Conservation (phyloP, 2,329 filamentous ascomycete species). For the Cladosporium sp. region DNA sequence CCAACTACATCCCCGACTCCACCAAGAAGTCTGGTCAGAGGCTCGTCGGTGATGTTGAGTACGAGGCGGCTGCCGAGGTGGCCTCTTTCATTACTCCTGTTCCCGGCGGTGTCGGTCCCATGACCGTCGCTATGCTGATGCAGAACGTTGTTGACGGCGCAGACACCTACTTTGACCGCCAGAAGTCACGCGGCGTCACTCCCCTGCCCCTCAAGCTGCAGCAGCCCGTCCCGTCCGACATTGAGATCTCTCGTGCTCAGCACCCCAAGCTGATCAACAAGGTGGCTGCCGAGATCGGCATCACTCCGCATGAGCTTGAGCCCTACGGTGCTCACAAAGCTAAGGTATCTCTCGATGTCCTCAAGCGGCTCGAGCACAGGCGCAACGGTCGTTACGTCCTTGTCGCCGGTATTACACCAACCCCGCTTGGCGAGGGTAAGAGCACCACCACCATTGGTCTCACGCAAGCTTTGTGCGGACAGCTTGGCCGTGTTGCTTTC, state of each 20-base stretch:
- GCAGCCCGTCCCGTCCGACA: slow-evolving; percentile 87
- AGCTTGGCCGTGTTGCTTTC: slow-evolving; percentile 81
- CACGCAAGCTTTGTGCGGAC: slow-evolving; percentile 84
- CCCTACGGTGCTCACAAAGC: slow-evolving; percentile 94
- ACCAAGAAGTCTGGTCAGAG: slow-evolving; percentile 88
- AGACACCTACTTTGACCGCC: slow-evolving; percentile 70
- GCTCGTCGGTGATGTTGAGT: slow-evolving; percentile 93
- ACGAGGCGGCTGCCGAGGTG: slow-evolving; percentile 72
- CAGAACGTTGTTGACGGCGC: slow-evolving; percentile 91
- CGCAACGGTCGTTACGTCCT: slow-evolving; percentile 85
- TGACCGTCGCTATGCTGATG: slow-evolving; percentile 97
- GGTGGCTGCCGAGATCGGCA: slow-evolving; percentile 79
- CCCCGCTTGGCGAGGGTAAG: slow-evolving; percentile 93
- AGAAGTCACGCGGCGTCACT: slow-evolving; percentile 71
- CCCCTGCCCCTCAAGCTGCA: slow-evolving; percentile 77
- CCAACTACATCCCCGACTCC: slow-evolving; percentile 85
- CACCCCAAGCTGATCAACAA: slow-evolving; percentile 85
- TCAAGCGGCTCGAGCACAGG: slow-evolving; percentile 81
- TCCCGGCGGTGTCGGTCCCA: slow-evolving; percentile 91
- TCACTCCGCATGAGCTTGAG: slow-evolving; percentile 82
- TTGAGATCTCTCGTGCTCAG: slow-evolving; percentile 82
- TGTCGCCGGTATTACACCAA: slow-evolving; percentile 93
- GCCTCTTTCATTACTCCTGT: slow-evolving; percentile 94
- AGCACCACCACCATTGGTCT: slow-evolving; percentile 96
- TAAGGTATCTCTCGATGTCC: slow-evolving; percentile 77